These are phyloP conservation scores for Cladorrhinum sp. DNA, from an alignment of 2,329 filamentous ascomycete genomes.

Conservation along the genomic window DNA sequence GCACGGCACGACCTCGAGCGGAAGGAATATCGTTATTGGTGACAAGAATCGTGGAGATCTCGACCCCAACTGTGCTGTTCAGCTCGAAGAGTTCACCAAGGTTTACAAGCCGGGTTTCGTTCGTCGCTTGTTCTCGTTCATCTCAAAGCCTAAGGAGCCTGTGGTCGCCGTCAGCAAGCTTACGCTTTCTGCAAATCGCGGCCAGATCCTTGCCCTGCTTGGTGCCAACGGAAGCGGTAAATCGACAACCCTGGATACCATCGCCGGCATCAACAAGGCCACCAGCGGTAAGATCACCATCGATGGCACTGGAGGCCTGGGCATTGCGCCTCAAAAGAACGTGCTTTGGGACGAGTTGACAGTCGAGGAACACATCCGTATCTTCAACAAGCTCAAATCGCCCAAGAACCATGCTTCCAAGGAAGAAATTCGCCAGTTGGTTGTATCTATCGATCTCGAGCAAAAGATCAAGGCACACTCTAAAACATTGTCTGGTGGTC, in stretches of 20 bases:
- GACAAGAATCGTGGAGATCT: slow-evolving; percentile 28
- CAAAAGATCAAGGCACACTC: slow-evolving; percentile 70
- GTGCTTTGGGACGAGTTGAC: slow-evolving; percentile 89
- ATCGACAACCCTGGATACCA: slow-evolving; percentile 82
- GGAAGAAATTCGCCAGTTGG: slow-evolving; percentile 59
- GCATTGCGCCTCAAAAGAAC: slow-evolving; percentile 89
- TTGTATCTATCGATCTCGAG: slow-evolving; percentile 69
- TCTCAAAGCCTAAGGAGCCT: slow-evolving; percentile 52
- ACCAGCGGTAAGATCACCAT: slow-evolving; percentile 75
- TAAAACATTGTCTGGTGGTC: slow-evolving; percentile 80
- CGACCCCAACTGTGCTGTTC: slow-evolving; percentile 55
- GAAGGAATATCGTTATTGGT: slow-evolving; percentile 50
- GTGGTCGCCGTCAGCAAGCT: slow-evolving; percentile 78
- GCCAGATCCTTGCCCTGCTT: slow-evolving; percentile 81
- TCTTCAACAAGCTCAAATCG: slow-evolving; percentile 81
- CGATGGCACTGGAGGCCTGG: slow-evolving; percentile 73
- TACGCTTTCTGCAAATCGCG: slow-evolving; percentile 66
- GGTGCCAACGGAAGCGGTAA: slow-evolving; percentile 91
- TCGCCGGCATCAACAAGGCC: slow-evolving; percentile 76
- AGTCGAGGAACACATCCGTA: slow-evolving; percentile 76
- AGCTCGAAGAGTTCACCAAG: slow-evolving; percentile 72
- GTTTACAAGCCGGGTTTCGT: slow-evolving; percentile 67
- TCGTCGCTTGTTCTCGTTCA: slow-evolving; percentile 48
- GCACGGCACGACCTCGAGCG: slow-evolving; percentile 69
- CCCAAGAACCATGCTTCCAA: slow-evolving; percentile 53